phyloP scores from a whole-genome alignment of 345 rosid species.

The Linum lewisii region DNA sequence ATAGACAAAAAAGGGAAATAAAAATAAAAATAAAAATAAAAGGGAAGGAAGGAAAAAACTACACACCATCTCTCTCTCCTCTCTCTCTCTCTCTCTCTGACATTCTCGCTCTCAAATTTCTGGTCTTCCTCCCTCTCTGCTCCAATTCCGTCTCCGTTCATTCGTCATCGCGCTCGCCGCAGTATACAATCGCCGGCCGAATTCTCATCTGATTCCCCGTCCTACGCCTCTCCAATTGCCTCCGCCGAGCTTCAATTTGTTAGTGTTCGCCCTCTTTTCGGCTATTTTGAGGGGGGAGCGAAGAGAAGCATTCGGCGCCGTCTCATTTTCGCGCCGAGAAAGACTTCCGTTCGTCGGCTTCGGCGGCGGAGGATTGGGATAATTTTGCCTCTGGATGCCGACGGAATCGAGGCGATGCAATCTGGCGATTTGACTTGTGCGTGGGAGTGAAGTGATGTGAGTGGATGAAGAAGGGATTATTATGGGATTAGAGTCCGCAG shows the following conservation, averaged over 20 bases:
- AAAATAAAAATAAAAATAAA: no score
- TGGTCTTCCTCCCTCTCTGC: neutral
- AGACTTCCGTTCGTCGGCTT: neutral
- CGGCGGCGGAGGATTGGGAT: neutral
- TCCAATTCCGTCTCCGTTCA: neutral
- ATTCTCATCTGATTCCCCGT: neutral
- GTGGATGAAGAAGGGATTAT: neutral
- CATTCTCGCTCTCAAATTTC: neutral
- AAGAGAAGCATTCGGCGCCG: neutral
- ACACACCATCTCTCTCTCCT: neutral
- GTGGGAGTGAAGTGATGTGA: neutral
- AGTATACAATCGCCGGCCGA: neutral
- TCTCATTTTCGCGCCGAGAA: no score
- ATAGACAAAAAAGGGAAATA: neutral
- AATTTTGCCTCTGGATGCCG: neutral
- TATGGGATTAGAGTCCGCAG: neutral
- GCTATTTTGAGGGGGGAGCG: neutral
- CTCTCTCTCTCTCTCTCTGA: neutral
- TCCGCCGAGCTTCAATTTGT: neutral
- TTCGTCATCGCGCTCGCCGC: neutral
- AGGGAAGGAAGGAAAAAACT: neutral
- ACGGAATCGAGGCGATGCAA: neutral
- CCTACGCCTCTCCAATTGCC: neutral
- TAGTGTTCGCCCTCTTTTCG: neutral
- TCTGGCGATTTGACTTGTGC: no score